Evolutionary conservation across 2,329 filamentous ascomycete species (phyloP).

Genomic region (Ceratocystis variospora): DNA sequence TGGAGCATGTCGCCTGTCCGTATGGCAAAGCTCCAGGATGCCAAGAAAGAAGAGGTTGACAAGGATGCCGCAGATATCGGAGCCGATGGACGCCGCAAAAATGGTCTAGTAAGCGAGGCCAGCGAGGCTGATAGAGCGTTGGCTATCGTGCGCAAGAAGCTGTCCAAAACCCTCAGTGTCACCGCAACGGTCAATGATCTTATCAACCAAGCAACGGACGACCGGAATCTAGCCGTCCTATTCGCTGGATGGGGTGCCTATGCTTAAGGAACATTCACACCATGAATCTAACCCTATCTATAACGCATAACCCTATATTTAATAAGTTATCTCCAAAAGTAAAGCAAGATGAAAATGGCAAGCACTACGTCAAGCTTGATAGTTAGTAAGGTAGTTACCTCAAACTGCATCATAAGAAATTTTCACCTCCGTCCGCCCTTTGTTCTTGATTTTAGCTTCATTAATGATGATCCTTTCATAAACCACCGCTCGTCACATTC

Average conservation of each 20-base stretch:
- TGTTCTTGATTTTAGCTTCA: background rate
- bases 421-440: background rate
- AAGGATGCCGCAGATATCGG: constrained; percentile 13
- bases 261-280: constrained; percentile 25
- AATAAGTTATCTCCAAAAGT: background rate
- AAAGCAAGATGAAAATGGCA: no score
- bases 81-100: constrained; percentile 15
- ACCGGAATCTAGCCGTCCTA: constrained; percentile 77
- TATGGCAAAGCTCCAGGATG: constrained; percentile 45
- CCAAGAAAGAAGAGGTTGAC: constrained; percentile 29
- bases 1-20: constrained; percentile 75
- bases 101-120: constrained; percentile 33
- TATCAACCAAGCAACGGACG: constrained; percentile 90
- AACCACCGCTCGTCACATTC: background rate
- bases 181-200: constrained; percentile 92
- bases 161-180: constrained; percentile 86
- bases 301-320: background rate
- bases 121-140: constrained; percentile 81
- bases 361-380: no score
- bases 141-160: constrained; percentile 87
- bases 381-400: background rate
- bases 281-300: background rate
- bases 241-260: constrained; percentile 51
- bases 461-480: background rate
- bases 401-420: background rate